Conservation (phyloP, 1,284 basidiomycete species). For the Calocybe gambosa region DNA sequence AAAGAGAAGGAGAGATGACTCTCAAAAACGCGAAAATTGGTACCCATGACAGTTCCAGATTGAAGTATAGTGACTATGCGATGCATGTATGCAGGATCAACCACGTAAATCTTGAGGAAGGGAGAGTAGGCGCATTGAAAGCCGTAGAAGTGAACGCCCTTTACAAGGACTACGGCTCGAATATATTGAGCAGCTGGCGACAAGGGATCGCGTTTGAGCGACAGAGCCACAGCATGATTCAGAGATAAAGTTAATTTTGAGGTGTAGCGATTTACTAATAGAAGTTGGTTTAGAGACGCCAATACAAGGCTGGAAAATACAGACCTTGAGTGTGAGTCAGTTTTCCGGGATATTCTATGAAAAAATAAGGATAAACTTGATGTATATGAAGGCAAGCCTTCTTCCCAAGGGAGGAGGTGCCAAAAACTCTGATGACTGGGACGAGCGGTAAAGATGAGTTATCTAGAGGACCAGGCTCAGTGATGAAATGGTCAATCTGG, state of each 20-base stretch:
- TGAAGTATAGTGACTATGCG: constrained; percentile 73
- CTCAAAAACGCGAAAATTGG: constrained; percentile 78
- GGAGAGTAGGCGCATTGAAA: constrained; percentile 84
- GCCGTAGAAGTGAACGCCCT: constrained; percentile 95
- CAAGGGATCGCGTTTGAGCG: constrained; percentile 58
- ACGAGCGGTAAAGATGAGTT: constrained; percentile 55
- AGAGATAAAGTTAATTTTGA: constrained; percentile 61
- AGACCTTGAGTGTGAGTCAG: constrained; percentile 39
- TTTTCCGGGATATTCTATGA: constrained; percentile 60
- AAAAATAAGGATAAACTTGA: constrained; percentile 81
- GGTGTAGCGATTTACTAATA: constrained; percentile 64
- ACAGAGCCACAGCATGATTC: constrained; percentile 73
- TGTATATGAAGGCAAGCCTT: constrained; percentile 89
- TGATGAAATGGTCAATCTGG: constrained; percentile 61
- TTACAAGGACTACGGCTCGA: constrained; percentile 77
- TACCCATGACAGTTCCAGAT: constrained; percentile 76
- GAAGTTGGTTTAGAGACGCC: constrained; percentile 3
- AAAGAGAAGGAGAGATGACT: constrained; percentile 85
- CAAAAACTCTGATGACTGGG: constrained; percentile 86
- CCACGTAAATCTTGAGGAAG: constrained; percentile 84
- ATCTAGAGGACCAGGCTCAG: constrained; percentile 55
- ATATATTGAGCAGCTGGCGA: constrained; percentile 54
- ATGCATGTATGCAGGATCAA: constrained; percentile 64
- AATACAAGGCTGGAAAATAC: constrained; percentile 10
- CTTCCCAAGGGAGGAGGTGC: constrained; percentile 71